These are phyloP conservation scores for Omphalotus guepiniiformis DNA, from an alignment of 768 basidiomycete species.

Conservation along the genomic window DNA sequence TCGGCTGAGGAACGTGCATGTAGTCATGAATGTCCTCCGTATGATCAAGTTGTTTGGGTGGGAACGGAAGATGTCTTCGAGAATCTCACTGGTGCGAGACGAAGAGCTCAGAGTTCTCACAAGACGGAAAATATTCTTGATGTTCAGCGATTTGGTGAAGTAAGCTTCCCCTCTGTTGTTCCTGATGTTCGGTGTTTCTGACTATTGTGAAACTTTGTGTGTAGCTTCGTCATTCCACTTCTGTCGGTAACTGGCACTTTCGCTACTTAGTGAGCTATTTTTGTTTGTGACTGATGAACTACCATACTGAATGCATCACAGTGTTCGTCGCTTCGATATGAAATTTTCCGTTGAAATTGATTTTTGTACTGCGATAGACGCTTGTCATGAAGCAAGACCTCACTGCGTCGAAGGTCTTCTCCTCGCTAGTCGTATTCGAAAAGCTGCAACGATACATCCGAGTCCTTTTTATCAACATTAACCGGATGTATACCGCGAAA, in stretches of 20 bases:
- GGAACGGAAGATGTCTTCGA: conserved; percentile 38
- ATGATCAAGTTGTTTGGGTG: conserved; percentile 51
- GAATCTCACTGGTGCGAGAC: conserved; percentile 39
- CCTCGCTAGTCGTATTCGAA: conserved; percentile 40
- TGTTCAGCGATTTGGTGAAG: conserved; percentile 34
- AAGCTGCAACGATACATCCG: conserved; percentile 30
- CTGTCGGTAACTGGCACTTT: conserved; percentile 45
- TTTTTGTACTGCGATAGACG: not conserved
- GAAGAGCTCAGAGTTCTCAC: conserved; percentile 38
- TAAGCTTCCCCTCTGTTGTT: conserved; percentile 15
- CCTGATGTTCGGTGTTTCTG: not conserved
- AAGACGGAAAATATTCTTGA: conserved; percentile 32
- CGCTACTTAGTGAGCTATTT: conserved; percentile 38
- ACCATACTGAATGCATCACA: not conserved
- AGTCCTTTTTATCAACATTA: conserved; percentile 15
- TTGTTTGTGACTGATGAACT: not conserved
- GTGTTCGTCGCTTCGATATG: not conserved
- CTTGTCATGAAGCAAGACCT: conserved; percentile 9
- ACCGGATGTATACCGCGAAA: not conserved
- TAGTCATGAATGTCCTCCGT: conserved; percentile 33
- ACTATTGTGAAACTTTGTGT: not conserved
- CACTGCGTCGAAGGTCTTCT: conserved; percentile 19
- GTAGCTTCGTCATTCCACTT: conserved; percentile 40
- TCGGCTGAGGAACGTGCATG: conserved; percentile 23
- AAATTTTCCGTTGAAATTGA: not conserved